Evolutionary conservation across 1,139 yeast genomes (phyloP), one percentile per base, ranked within the genome.

Genomic region (Wickerhamiella pararugosa): DNA sequence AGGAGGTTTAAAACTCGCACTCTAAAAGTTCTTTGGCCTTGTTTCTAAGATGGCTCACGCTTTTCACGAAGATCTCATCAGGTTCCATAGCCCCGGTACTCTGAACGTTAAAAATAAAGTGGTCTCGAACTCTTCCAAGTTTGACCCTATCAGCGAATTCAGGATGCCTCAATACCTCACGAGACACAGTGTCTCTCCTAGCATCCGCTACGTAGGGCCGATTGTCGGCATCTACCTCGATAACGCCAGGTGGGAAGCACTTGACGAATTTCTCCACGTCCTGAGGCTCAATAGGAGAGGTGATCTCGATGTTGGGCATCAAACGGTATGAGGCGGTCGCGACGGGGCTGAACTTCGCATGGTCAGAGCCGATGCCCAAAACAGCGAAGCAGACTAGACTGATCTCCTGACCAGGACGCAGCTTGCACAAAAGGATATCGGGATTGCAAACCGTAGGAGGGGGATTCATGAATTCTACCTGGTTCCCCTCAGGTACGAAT

Each of bases 71-170:
- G 43, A 90, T 84, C 63, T 87, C 97, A 56, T 83, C 94, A 25
- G 98, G 95, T 29, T 84, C 71, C 94, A 90, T 87, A 40, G 96
- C 95, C 34, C 98, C 97, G 3, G 94, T 79, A 45, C 92, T 78
- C 63, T 90, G 98, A 43, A 90, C 83, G 57, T 83, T 84, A 68
- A 84, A 90, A 43, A 90, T 82, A 60, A 90, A 90, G 57, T 90
- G 94, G 60, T 82, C 94, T 61, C 95, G 77, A 54, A 71, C 71
- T 63, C 98, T 76, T 34, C 97, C 98, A 46, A 90, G 70, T 61
- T 80, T 80, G 45, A 90, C 97, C 57, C 83, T 82, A 39, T 79
- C 92, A 42, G 79, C 70, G 55, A 90, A 90, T 59, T 90, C 95
- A 42, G 77, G 80, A 60, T 90, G 95, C 62, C 98, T 77, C 53